A percentile compares a stretch with the other conserved stretches of the same genome.
Conservation (phyloP, 164 flowering plant species). For the Brasenia schreberi region DNA sequence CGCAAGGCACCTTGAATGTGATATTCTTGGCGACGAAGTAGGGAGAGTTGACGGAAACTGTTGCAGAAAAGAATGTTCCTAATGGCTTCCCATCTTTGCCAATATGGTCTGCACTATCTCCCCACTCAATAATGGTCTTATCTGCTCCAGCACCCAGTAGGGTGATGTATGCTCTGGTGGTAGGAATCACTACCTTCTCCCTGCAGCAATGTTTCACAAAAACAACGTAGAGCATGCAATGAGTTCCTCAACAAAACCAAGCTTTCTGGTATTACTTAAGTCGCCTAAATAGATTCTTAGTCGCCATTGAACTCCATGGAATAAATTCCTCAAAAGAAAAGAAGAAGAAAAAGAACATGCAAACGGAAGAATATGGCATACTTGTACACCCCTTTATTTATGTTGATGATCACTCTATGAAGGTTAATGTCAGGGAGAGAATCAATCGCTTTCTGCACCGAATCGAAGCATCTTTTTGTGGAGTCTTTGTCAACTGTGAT, state of each 20-base stretch:
- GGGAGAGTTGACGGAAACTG: slow-evolving; percentile 40
- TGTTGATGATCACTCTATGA: slow-evolving; percentile 35
- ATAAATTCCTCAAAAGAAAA: no score
- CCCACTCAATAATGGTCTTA: slow-evolving; percentile 42
- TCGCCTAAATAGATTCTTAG: no score
- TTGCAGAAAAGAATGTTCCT: slow-evolving; percentile 44
- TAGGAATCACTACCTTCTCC: slow-evolving; percentile 50
- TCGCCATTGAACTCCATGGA: no score
- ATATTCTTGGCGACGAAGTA: slow-evolving; percentile 45
- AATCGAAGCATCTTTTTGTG: slow-evolving; percentile 16
- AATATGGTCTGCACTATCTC: slow-evolving; percentile 31
- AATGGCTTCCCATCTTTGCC: slow-evolving; percentile 29
- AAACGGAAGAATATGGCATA: slow-evolving; percentile 5
- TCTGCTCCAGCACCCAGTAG: slow-evolving; percentile 37
- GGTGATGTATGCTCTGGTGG: slow-evolving; percentile 30
- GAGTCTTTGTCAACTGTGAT: slow-evolving; percentile 29
- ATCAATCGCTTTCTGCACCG: slow-evolving; percentile 34
- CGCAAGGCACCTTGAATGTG: slow-evolving; percentile 33
- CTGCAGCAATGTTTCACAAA: slow-evolving; percentile 12
- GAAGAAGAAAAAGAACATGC: background rate
- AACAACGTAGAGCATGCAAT: background rate
- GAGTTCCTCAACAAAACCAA: no score
- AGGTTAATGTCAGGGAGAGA: slow-evolving; percentile 31
- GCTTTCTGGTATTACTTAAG: no score
- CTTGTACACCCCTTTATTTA: slow-evolving; percentile 43